Evolutionary conservation across 2,329 filamentous ascomycete genomes (phyloP), one percentile per base, ranked within the genome.

Genomic region (Fusarium xylarioides): DNA sequence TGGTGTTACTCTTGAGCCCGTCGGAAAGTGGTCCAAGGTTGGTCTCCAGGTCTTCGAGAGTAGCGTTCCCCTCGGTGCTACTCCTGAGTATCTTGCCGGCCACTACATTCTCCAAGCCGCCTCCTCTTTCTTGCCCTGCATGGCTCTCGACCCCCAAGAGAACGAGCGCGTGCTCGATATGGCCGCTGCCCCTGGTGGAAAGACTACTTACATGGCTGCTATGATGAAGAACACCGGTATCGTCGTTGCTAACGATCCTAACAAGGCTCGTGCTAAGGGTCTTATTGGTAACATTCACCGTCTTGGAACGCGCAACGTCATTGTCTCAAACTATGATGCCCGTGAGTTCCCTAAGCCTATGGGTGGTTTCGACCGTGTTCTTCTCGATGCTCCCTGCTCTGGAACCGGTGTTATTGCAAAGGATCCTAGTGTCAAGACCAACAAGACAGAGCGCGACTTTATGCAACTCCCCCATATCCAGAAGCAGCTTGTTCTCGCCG

Each of bases 11-110:
- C 89, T 99, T 43, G 95, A 99, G 83, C 96, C 96, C 5, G 94
- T 99, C 23, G 96, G 96, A 70, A 98, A 98, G 83, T 99, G 96
- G 96, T 96, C 93, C 76, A 99, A 99, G 85, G 95, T 99, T 72
- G 96, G 96, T 53, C 89, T 99, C 44, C 96, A 99, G 82, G 91
- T 99, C 68, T 99, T 99, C 81, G 96, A 99, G 83, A 93, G 93
- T 65, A 92, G 91, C 69, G 86, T 90, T 10, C 94, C 95, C 6
- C 89, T 98, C 3, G 95, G 95, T 88, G 96, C 96, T 34, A 99
- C 96, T 2, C 96, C 96, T 15, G 96, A 99, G 83, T 99, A 99
- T 82, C 90, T 99, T 18, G 95, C 95, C 21, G 96, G 96, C 23
- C 95, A 99, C 83, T 99, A 99, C 85, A 98, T 99, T 77, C 89